phyloP scores from a whole-genome alignment of 129 eudicot genomes.

The Lactuca sativa region DNA sequence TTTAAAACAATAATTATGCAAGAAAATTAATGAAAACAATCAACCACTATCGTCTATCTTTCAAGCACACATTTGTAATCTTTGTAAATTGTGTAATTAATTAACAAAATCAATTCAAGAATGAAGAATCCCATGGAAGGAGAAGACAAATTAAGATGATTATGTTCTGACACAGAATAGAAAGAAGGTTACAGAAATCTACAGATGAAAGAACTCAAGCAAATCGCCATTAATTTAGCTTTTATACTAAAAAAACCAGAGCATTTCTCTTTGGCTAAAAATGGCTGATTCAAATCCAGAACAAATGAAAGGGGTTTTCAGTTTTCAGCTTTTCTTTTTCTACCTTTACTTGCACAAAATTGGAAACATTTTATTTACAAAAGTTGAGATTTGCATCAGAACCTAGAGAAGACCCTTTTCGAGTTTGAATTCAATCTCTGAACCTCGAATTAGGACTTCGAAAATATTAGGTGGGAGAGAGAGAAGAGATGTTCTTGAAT shows the following conservation, averaged over 20 bases:
- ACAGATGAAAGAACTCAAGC: conserved; percentile 4
- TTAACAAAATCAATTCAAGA: conserved; percentile 8
- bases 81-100: background rate
- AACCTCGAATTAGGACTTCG: background rate
- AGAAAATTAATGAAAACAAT: background rate
- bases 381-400: conserved; percentile 14
- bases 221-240: conserved; percentile 5
- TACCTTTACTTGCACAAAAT: conserved; percentile 15
- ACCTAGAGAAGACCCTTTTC: background rate
- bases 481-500: background rate
- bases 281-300: background rate
- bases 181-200: conserved; percentile 14
- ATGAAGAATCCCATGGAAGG: background rate
- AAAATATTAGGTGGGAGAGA: background rate
- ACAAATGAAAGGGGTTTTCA: background rate
- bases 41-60: background rate
- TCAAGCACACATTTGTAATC: too few species aligned
- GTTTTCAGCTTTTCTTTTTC: conserved; percentile 7
- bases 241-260: conserved; percentile 7
- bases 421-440: background rate
- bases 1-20: conserved; percentile 5
- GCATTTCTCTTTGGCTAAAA: conserved; percentile 1
- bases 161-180: conserved; percentile 12
- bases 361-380: conserved; percentile 22
- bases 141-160: conserved; percentile 11